Conservation (phyloP, 208 protist species). For the Endotrypanum monterogeii region DNA sequence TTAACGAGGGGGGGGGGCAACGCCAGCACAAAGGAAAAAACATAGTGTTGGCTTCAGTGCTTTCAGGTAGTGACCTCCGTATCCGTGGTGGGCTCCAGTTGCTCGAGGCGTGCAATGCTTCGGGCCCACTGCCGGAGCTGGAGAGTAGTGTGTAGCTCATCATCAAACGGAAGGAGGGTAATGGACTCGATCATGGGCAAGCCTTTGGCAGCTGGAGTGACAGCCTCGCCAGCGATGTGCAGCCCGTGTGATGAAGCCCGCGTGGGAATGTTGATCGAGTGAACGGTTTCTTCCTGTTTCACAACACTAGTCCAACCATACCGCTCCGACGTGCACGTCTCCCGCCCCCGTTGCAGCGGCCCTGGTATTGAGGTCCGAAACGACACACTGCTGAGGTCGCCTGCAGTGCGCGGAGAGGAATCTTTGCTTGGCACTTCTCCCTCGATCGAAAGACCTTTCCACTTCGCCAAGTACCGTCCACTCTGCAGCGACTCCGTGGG, state of each 20-base stretch:
- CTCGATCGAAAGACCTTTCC: constrained; percentile 10
- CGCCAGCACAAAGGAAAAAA: neutral
- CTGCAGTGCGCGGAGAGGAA: neutral
- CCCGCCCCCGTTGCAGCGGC: neutral
- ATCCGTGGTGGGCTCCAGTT: constrained; percentile 23
- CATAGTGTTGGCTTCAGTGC: too few relatives aligned
- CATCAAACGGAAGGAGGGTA: constrained; percentile 17
- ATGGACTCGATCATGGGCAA: constrained; percentile 8
- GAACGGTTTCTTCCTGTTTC: neutral
- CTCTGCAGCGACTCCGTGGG: neutral
- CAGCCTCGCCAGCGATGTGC: neutral
- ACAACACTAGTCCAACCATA: constrained; percentile 1
- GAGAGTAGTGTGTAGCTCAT: constrained; percentile 20
- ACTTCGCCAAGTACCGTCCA: constrained; percentile 21
- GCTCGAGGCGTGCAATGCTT: constrained; percentile 14
- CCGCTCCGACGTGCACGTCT: neutral
- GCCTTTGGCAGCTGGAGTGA: neutral
- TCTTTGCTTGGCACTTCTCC: neutral
- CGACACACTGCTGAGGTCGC: neutral
- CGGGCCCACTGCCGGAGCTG: constrained; percentile 34
- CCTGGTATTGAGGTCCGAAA: neutral
- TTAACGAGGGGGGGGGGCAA: too few relatives aligned
- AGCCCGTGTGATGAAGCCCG: neutral
- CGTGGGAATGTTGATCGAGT: neutral
- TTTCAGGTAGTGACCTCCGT: constrained; percentile 32